Percentiles rank a stretch among this genome's conserved stretches.
Conservation (phyloP, 495 filamentous ascomycete species). For the Hypoxylon subgilvum region DNA sequence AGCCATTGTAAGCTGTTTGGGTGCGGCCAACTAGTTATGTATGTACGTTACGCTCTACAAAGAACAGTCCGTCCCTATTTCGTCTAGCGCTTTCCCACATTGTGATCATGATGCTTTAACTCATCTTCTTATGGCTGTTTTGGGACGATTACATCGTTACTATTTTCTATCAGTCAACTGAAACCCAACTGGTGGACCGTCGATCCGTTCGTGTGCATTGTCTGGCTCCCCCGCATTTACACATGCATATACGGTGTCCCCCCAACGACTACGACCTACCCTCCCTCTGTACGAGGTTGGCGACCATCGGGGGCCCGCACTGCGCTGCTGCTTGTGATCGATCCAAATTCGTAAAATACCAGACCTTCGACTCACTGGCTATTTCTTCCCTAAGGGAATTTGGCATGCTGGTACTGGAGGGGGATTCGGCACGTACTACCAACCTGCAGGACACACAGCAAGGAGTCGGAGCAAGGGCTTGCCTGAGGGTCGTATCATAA, state of each 20-base stretch:
- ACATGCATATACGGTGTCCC: too few relatives aligned
- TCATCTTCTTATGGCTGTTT: constrained; percentile 35
- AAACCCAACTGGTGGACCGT: constrained; percentile 30
- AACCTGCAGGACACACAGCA: constrained; percentile 23
- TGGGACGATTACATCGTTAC: constrained; percentile 18
- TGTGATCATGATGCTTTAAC: constrained; percentile 37
- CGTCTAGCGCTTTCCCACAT: constrained; percentile 29
- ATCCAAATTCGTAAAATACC: constrained; percentile 33
- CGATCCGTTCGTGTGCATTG: constrained; percentile 26
- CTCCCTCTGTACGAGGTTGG: constrained; percentile 13
- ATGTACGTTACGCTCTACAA: constrained; percentile 15
- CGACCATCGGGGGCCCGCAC: constrained; percentile 1
- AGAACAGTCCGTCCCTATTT: constrained; percentile 18
- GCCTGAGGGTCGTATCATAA: constrained; percentile 19
- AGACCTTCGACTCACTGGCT: constrained; percentile 16
- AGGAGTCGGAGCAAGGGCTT: constrained; percentile 33
- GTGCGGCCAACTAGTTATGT: constrained; percentile 22
- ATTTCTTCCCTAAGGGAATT: constrained; percentile 7
- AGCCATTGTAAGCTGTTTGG: constrained; percentile 7
- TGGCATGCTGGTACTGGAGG: constrained; percentile 23
- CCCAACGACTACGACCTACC: constrained; percentile 15
- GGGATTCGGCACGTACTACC: constrained; percentile 29
- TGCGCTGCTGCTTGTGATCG: constrained; percentile 28
- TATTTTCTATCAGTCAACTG: constrained; percentile 24
- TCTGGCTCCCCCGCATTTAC: constrained; percentile 36